phyloP scores from a whole-genome alignment of 2,329 filamentous ascomycete genomes.

The Metarhizium humberi region DNA sequence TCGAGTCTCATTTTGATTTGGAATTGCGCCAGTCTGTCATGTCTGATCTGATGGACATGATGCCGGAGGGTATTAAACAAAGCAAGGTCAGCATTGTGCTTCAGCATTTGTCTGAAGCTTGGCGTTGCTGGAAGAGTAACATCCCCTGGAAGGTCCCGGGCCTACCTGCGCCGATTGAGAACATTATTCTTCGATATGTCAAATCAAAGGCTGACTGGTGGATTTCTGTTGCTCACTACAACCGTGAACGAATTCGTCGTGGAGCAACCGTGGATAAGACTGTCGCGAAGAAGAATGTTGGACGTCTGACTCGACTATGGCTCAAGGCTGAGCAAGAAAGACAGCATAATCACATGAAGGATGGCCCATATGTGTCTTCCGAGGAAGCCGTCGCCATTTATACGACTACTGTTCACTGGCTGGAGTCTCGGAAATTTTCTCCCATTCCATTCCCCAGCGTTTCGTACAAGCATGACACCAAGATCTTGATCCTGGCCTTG shows the following conservation, averaged over 20 bases:
- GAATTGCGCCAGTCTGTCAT: constrained; percentile 97
- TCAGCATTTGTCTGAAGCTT: constrained; percentile 94
- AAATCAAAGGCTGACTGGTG: constrained; percentile 99
- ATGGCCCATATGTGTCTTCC: constrained; percentile 94
- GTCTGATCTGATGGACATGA: constrained; percentile 99
- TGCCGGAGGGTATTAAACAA: constrained; percentile 99
- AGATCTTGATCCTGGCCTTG: constrained; percentile 91
- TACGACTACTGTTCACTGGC: constrained; percentile 96
- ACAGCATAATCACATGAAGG: constrained; percentile 99
- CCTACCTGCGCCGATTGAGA: constrained; percentile 92
- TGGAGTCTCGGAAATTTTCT: constrained; percentile 96
- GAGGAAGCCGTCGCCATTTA: constrained; percentile 98
- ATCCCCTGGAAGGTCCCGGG: constrained; percentile 99
- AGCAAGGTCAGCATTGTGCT: constrained; percentile 98
- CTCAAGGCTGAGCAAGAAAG: constrained; percentile 96
- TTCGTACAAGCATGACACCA: constrained; percentile 98
- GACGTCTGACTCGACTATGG: constrained; percentile 89
- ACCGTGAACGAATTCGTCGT: constrained; percentile 89
- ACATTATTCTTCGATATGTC: constrained; percentile 96
- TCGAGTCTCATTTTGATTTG: constrained; percentile 96
- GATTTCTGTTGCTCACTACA: constrained; percentile 98
- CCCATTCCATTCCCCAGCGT: constrained; percentile 98
- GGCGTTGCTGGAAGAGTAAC: constrained; percentile 99
- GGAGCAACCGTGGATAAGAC: constrained; percentile 98
- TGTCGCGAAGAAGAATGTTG: constrained; percentile 97